Evolutionary conservation across 805 yeast species (phyloP), one percentile per base, ranked within the genome.

Genomic region (Ogataea henricii): DNA sequence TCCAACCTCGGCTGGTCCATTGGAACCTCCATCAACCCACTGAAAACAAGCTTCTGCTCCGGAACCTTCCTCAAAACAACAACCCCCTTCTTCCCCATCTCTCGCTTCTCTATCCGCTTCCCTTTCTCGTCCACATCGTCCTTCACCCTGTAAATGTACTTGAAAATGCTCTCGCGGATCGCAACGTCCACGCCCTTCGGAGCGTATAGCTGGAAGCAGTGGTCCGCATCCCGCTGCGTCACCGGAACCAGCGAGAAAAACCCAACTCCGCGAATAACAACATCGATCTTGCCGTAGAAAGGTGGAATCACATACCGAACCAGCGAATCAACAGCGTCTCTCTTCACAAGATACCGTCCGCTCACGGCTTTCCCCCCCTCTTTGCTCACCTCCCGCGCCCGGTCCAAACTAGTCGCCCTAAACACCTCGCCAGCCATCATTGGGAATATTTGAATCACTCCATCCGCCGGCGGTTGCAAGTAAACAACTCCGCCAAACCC

Each of bases 181-280:
- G 79, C 69, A 0, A 82, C 76, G 2, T 73, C 72, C 4, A 83
- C 63, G 1, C 83, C 85, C 23, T 65, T 60, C 0, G 89, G 89
- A 3, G 82, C 73, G 72, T 75, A 78, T 0, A 79, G 63, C 60
- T 78, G 79, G 49, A 71, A 73, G 4, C 73, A 48, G 0, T 70
- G 72, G 9, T 52, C 58, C 10, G 45, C 39, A 12, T 34, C 22
- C 3, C 53, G 51, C 8, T 43, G 40, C 32, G 89, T 86, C 0
- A 87, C 82, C 2, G 90, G 84, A 5, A 72, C 74, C 13, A 87
- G 62, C 30, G 80, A 76, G 2, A 86, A 52, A 55, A 75, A 82
- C 0, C 94, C 94, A n/a, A 82, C 60, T 50, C 81, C 82, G 44
- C 78, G 79, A 8, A 87, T 55, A 2, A 87, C 85, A 22, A 87